Evolutionary conservation across 2,329 filamentous ascomycete genomes (phyloP), one percentile per base, ranked within the genome.

Genomic region (Talaromyces sp.): DNA sequence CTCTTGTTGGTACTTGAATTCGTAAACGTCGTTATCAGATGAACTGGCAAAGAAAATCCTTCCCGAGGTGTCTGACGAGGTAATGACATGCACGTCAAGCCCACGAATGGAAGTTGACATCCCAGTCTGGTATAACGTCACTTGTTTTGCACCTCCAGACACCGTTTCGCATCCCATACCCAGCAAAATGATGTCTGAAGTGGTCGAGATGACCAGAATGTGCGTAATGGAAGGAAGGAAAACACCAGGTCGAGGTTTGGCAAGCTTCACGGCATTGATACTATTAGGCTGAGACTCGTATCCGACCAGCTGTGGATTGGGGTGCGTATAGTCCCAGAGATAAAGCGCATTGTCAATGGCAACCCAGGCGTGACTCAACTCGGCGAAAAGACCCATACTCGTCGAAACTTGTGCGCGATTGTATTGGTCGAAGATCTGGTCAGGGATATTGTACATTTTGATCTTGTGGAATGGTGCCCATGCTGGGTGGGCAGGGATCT

Each of bases 311-410:
- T 97, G 91, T 5, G 94, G 92, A 70, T 94, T 92, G n/a, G 91
- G 88, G 75, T 92, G 87, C 6, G 93, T 97, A 77, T 97, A 99
- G 79, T 99, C 94, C 96, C 96, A 99, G 17, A 99, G 84, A 76
- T 97, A 99, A 53, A 99, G 84, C 68, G 92, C 91, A 80, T 96
- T 97, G 80, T 99, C 95, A 75, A 99, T 95, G 27, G 91, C 88
- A 64, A 97, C 91, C 91, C 93, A 99, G 34, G 94, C 95, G 78
- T 98, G 93, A 73, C 94, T 93, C 73, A 99, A 85, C 78, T 96
- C 91, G 19, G 95, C 91, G 77, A 99, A 98, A 38, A 99, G 83
- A 10, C 96, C 96, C 91, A 99, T 96, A 73, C 88, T 87, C n/a
- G 93, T 97, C 66, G 90, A 89, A 27, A 97, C 88, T 74, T 96